These are phyloP conservation scores for Blastobotrys malaysiensis DNA, from an alignment of 1,139 yeast genomes.

Conservation along the genomic window DNA sequence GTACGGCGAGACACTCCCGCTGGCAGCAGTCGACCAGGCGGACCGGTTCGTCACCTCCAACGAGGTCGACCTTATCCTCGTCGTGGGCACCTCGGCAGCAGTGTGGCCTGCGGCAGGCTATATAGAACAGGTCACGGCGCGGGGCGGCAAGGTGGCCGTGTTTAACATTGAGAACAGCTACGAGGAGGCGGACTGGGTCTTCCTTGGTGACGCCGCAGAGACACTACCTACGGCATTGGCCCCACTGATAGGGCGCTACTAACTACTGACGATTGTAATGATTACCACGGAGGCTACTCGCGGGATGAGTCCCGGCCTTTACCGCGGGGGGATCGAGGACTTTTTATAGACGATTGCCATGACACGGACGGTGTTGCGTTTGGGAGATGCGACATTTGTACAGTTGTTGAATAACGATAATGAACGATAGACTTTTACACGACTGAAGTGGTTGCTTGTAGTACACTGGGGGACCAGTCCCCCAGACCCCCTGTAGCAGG, in stretches of 20 bases:
- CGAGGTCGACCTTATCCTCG: slow-evolving; percentile 66
- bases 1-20: slow-evolving; percentile 83
- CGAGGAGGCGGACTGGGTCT: slow-evolving; percentile 53
- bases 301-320: too few species aligned
- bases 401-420: too few species aligned
- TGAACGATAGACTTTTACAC: too few species aligned
- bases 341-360: too few species aligned
- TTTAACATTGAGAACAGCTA: slow-evolving; percentile 57
- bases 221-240: slow-evolving; percentile 61
- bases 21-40: slow-evolving; percentile 54
- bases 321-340: too few species aligned
- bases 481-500: too few species aligned
- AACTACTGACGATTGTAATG: not conserved
- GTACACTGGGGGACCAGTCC: too few species aligned
- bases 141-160: slow-evolving; percentile 79
- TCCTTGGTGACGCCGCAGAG: slow-evolving; percentile 75
- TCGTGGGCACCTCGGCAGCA: slow-evolving; percentile 78
- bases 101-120: slow-evolving; percentile 93
- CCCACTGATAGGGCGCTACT: slow-evolving; percentile 35
- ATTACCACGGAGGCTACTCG: too few species aligned
- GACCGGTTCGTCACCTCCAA: slow-evolving; percentile 62
- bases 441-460: too few species aligned
- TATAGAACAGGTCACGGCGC: slow-evolving; percentile 64
- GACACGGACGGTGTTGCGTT: too few species aligned
- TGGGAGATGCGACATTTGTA: too few species aligned